Conservation (phyloP, 306 rosid genomes). For the Cicer chorassanicum region DNA sequence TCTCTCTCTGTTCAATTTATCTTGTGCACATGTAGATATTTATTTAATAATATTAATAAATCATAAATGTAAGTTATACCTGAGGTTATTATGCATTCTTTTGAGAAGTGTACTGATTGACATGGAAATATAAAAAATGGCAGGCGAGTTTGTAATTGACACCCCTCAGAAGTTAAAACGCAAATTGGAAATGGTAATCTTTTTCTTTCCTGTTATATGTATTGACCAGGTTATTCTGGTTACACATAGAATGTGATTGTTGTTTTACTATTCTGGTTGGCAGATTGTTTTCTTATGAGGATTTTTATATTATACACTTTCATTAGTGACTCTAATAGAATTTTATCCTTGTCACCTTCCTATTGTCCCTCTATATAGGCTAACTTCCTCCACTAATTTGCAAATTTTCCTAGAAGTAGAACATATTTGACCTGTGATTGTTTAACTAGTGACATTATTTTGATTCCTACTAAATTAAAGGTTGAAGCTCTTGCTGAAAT, state of each 20-base stretch:
- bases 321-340: constrained; percentile 13
- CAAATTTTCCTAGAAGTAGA: neutral
- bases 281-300: constrained; percentile 16
- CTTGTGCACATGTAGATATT: neutral
- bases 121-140: constrained; percentile 42
- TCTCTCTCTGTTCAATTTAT: constrained; percentile 43
- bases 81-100: constrained; percentile 35
- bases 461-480: constrained; percentile 57
- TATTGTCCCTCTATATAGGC: constrained; percentile 19
- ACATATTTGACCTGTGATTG: constrained; percentile 32
- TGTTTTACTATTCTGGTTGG: constrained; percentile 8
- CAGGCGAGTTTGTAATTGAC: constrained; percentile 91
- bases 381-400: constrained; percentile 23
- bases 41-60: constrained; percentile 18
- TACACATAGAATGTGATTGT: constrained; percentile 20
- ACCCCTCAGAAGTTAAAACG: constrained; percentile 86
- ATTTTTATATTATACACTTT: constrained; percentile 16
- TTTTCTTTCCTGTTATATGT: constrained; percentile 34
- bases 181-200: constrained; percentile 90
- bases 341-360: constrained; percentile 29
- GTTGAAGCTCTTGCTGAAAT: constrained; percentile 95
- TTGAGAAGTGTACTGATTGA: constrained; percentile 35
- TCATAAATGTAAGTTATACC: constrained; percentile 3
- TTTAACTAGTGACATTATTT: constrained; percentile 33
- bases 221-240: constrained; percentile 36